A percentile compares a stretch with the other conserved stretches of the same genome.
These are phyloP conservation scores for Prinsepia uniflora DNA, from an alignment of 306 rosid species.

Conservation along the genomic window DNA sequence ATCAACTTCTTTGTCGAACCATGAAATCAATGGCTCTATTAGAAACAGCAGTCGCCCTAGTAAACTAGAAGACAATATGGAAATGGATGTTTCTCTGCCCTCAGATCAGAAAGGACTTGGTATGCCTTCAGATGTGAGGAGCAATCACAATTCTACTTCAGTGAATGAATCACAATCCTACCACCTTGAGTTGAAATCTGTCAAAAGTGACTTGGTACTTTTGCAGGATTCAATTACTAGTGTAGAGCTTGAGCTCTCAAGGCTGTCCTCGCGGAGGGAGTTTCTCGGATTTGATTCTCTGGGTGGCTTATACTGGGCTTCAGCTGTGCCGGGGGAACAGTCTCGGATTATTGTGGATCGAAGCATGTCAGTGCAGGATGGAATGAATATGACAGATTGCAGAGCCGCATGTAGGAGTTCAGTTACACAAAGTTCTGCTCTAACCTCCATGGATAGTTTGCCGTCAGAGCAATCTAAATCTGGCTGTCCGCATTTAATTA, in stretches of 20 bases:
- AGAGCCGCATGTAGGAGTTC: constrained; percentile 35
- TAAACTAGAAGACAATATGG: constrained; percentile 42
- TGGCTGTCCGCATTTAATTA: constrained; percentile 32
- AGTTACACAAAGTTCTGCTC: constrained; percentile 33
- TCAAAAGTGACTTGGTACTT: constrained; percentile 51
- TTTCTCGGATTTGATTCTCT: constrained; percentile 73
- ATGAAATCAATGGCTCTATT: constrained; percentile 48
- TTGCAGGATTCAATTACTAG: constrained; percentile 61
- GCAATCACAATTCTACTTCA: constrained; percentile 31
- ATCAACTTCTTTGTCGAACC: constrained; percentile 43
- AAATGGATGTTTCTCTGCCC: constrained; percentile 39
- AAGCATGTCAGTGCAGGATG: constrained; percentile 37
- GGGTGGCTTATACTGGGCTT: constrained; percentile 81
- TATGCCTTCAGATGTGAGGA: constrained; percentile 29
- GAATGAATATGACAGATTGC: constrained; percentile 24
- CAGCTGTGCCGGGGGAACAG: constrained; percentile 44
- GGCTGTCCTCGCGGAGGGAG: constrained; percentile 73
- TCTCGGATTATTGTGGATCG: constrained; percentile 62
- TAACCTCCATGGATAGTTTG: constrained; percentile 30
- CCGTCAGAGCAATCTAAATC: constrained; percentile 39
- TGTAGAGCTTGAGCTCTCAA: constrained; percentile 55
- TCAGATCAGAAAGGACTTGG: constrained; percentile 43
- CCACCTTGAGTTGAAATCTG: constrained; percentile 60
- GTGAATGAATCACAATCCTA: constrained; percentile 53
- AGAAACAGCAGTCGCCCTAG: constrained; percentile 38